Evolutionary conservation across 2,329 filamentous ascomycete species (phyloP), one percentile per base, ranked within the genome.

Genomic region (Cytospora piceicola): DNA sequence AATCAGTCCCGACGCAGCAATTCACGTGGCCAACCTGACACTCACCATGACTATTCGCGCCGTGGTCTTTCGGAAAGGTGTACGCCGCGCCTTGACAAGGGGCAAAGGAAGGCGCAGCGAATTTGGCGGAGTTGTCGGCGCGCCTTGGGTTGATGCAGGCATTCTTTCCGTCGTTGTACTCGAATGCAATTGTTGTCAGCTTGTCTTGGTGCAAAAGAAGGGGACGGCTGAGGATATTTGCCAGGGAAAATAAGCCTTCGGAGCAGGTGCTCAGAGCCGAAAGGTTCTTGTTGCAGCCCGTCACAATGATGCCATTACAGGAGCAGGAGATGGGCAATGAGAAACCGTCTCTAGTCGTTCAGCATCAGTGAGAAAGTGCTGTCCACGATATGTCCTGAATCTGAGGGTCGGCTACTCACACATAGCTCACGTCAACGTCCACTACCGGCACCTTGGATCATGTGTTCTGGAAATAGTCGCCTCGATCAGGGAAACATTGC

Each of bases 341-440:
- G 65, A 67, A 71, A 14, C 69, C 71, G 34, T 69, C 66, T 30
- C 69, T 70, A 27, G 5, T 11, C 24, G 36, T 3, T 24, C 15
- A 20, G 20, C 27, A 20, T n/a, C 12, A 42, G n/a, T 7, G n/a
- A 8, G 17, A 11, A 46, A n/a, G 39, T 39, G 12, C 11, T 34
- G 9, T 34, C 32, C 32, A 29, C 32, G 6, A 14, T 34, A 2
- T 34, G 32, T 9, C 6, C 11, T 34, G 12, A 34, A 5, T 29
- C 27, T n/a, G 27, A 3, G 27, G 27, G 27, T 29, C 27, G 5
- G 42, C 46, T 17, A 66, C 69, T 67, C 57, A 70, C 64, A 73
- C 70, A 57, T 67, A 72, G 30, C 69, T 71, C 12, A 72, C 66
- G 55, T 73, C 67, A 9, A 72, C 63, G 36, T 69, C 68, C 20